Evolutionary conservation across 176 grass and related monocot genomes (phyloP).

Genomic region (Avena eriantha): DNA sequence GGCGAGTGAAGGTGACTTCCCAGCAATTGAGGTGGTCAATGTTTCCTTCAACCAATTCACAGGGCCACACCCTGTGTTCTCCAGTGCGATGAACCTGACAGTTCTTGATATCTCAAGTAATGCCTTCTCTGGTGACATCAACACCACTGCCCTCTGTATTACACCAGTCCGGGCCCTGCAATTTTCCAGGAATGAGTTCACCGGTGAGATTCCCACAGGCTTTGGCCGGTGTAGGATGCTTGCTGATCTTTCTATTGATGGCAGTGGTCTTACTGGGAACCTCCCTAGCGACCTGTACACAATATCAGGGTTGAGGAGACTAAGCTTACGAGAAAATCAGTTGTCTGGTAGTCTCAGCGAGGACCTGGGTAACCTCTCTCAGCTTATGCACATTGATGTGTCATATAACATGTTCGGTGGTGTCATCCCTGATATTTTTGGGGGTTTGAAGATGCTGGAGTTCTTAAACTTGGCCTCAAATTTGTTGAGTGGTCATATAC

Average conservation of each 20-base stretch:
- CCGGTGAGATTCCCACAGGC: neutral
- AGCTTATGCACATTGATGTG: conserved; percentile 61
- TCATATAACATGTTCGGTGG: conserved; percentile 56
- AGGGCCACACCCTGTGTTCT: conserved; percentile 47
- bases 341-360: conserved; percentile 38
- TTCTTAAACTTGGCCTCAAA: conserved; percentile 57
- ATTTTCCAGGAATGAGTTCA: conserved; percentile 51
- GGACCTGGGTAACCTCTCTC: conserved; percentile 50
- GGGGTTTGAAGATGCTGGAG: conserved; percentile 42
- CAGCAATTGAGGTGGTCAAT: conserved; percentile 53
- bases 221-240: conserved; percentile 36
- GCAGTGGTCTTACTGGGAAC: conserved; percentile 2
- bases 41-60: conserved; percentile 59
- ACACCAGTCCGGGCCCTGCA: conserved; percentile 33
- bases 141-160: conserved; percentile 14
- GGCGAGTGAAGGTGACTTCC: conserved; percentile 13
- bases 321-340: conserved; percentile 53
- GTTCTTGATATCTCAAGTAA: conserved; percentile 55
- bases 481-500: conserved; percentile 56
- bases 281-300: conserved; percentile 52
- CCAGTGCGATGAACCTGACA: conserved; percentile 25
- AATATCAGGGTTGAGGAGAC: conserved; percentile 38
- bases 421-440: conserved; percentile 66
- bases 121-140: conserved; percentile 38
- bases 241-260: conserved; percentile 1